Percentiles rank a stretch among this genome's conserved stretches.
These are phyloP conservation scores for Multifurca ochricompacta DNA, from an alignment of 768 basidiomycete species.

Conservation along the genomic window DNA sequence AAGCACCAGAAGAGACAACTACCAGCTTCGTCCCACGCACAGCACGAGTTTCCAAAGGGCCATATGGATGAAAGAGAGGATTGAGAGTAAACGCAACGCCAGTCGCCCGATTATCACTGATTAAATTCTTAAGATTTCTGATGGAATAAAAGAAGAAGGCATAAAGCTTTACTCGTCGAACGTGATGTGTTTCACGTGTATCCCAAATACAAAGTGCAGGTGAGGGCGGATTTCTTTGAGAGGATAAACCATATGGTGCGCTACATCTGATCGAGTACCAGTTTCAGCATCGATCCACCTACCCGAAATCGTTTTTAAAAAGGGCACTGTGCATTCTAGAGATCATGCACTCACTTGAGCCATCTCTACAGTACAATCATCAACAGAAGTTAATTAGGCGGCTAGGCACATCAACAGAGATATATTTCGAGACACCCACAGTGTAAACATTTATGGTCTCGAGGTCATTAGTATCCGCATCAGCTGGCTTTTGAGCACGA, in stretches of 20 bases:
- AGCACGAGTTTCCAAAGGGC: not conserved
- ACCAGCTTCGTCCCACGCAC: constrained; percentile 32
- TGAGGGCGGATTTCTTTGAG: constrained; percentile 27
- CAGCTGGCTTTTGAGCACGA: constrained; percentile 16
- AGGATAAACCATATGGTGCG: constrained; percentile 35
- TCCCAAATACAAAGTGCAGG: constrained; percentile 28
- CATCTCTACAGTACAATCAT: too few relatives aligned
- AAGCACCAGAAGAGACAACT: constrained; percentile 33
- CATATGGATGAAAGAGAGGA: constrained; percentile 22
- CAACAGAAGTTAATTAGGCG: too few relatives aligned
- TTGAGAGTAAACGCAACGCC: constrained; percentile 34
- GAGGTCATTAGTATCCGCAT: constrained; percentile 22
- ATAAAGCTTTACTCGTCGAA: constrained; percentile 28
- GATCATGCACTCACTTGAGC: constrained; percentile 37
- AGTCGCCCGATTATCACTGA: constrained; percentile 31
- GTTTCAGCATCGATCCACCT: constrained; percentile 49
- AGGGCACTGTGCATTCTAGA: too few relatives aligned
- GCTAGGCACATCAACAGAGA: too few relatives aligned
- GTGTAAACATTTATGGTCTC: constrained; percentile 24
- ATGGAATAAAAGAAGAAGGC: not conserved
- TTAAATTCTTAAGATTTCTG: not conserved
- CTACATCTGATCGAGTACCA: constrained; percentile 49
- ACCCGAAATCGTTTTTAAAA: too few relatives aligned
- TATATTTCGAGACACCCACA: constrained; percentile 19
- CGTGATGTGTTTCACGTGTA: constrained; percentile 30